Evolutionary conservation across 306 rosid genomes (phyloP).

Genomic region (Cucumis melo): DNA sequence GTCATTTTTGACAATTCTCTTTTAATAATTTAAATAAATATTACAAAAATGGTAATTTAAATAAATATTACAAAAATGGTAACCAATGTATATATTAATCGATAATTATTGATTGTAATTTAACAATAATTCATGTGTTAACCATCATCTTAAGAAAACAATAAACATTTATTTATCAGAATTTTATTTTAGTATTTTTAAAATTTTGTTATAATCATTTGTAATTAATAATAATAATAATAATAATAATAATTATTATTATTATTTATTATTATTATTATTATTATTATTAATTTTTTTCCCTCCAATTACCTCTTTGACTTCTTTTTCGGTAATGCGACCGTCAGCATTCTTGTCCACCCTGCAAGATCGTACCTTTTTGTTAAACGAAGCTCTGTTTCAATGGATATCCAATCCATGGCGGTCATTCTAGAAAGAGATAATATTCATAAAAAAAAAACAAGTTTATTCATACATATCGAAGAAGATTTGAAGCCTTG

Average conservation of each 20-base stretch:
- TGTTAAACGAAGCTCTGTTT: not conserved
- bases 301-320: conserved; percentile 40
- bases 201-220: too few relatives aligned
- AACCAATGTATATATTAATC: too few relatives aligned
- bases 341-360: conserved; percentile 93
- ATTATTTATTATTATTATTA: too few relatives aligned
- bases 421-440: not conserved
- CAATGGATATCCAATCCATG: not conserved
- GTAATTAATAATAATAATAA: too few relatives aligned
- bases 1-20: too few relatives aligned
- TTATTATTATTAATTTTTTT: not conserved
- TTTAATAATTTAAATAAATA: too few relatives aligned
- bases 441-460: not conserved
- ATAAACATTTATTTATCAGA: not conserved
- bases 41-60: too few relatives aligned
- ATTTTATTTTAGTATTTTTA: too few relatives aligned
- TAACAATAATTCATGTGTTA: not conserved
- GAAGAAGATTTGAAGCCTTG: conserved; percentile 84
- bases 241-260: too few relatives aligned
- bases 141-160: not conserved
- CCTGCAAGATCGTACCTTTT: conserved; percentile 27
- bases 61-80: not conserved
- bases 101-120: not conserved
- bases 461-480: conserved; percentile 33
- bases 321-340: conserved; percentile 63